Evolutionary conservation across 2,329 filamentous ascomycete species (phyloP).

Genomic region (Fusarium hostae): DNA sequence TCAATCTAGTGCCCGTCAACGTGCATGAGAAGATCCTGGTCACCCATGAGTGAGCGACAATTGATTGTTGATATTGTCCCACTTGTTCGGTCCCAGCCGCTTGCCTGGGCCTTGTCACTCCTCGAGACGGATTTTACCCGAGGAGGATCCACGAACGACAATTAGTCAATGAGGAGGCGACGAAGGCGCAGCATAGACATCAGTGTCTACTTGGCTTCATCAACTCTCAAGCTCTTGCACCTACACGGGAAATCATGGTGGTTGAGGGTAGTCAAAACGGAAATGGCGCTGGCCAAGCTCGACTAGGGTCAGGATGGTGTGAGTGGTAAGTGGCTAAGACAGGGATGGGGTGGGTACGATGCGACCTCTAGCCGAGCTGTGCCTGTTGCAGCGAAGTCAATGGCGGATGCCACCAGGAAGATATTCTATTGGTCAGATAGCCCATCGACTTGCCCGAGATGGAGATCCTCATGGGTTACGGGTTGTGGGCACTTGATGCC

Average conservation of each 20-base stretch:
- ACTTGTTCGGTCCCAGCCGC: slow-evolving; percentile 25
- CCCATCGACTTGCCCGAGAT: slow-evolving; percentile 5
- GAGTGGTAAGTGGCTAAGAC: slow-evolving; percentile 32
- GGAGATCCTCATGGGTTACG: slow-evolving; percentile 15
- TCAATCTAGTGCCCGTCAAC: slow-evolving; percentile 23
- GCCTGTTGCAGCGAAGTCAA: slow-evolving; percentile 33
- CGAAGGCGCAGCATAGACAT: not conserved
- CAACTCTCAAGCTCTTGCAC: slow-evolving; percentile 6
- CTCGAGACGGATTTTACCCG: not conserved
- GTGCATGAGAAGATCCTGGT: slow-evolving; percentile 15
- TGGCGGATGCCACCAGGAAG: slow-evolving; percentile 17
- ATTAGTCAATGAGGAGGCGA: not conserved
- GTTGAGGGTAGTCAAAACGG: slow-evolving; percentile 35
- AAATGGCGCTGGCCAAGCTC: slow-evolving; percentile 38
- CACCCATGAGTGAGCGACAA: slow-evolving; percentile 9
- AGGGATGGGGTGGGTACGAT: slow-evolving; percentile 31
- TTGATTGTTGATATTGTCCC: slow-evolving; percentile 14
- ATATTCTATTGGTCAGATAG: slow-evolving; percentile 18
- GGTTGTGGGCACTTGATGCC: slow-evolving; percentile 35
- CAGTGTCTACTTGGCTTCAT: not conserved
- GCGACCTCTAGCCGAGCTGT: slow-evolving; percentile 32
- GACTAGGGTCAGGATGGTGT: slow-evolving; percentile 30
- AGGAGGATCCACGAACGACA: not conserved
- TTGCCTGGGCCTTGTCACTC: slow-evolving; percentile 13
- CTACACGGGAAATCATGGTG: slow-evolving; percentile 30